Evolutionary conservation across 1,284 basidiomycete species (phyloP), one percentile per base, ranked within the genome.

Genomic region (Apiotrichum akiyoshidainum): DNA sequence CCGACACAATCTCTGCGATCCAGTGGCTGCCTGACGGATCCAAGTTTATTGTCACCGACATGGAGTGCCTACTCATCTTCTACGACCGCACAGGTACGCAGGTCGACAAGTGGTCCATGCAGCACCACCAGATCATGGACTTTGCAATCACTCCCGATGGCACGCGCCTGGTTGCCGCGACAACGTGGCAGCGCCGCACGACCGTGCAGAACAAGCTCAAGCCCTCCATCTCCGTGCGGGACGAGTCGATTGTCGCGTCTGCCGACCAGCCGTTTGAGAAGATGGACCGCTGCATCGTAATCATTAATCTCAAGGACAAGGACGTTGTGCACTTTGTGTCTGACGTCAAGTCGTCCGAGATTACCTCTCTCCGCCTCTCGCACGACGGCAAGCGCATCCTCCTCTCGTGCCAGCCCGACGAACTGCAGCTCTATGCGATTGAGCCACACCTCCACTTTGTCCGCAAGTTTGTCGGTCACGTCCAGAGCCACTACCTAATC

Each of bases 351-450:
- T 35, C 44, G 21, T 42, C 53, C 10, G 57, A 93, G 72, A 81
- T 92, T 52, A 92, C 91, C 40, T 92, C 90, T 71, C 86, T 98
- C 67, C 88, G 88, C 75, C 83, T 96, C 53, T 92, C 93, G 16
- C 81, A 84, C 52, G 89, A 98, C 76, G 95, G 92, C 16, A 86
- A 86, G 63, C 92, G 86, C 69, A 90, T 89, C 3, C 81, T 99
- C 52, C 84, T 98, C 68, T 95, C 89, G 72, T 88, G 90, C 71
- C 83, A 89, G 42, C 89, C 90, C 13, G 86, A 91, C 76, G 92
- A 96, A 79, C 84, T 97, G 48, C 87, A 92, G 67, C 78, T 97
- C 62, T 92, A 89, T 86, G 87, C 92, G 71, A 82, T 98, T 49
- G 82, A 79, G 26, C 77, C 79, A 6, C 64, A 84, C 52, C 83